Conservation (phyloP, 2,329 filamentous ascomycete species). For the Verticillium tricorpus region DNA sequence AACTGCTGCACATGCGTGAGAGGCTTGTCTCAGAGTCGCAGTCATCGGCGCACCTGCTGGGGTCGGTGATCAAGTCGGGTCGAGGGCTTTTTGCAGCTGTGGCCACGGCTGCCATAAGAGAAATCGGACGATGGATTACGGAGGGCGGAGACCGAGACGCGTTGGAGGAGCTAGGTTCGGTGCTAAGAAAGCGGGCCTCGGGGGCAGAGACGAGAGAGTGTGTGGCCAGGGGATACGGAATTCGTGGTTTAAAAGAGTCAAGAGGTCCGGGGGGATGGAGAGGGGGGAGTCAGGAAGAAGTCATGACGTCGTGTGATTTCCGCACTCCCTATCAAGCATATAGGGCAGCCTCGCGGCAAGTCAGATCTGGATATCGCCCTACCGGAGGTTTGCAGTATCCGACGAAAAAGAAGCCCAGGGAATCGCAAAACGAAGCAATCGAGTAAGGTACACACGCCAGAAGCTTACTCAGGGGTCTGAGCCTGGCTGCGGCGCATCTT, state of each 20-base stretch:
- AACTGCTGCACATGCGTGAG: not conserved
- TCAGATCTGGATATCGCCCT: slow-evolving; percentile 52
- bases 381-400: slow-evolving; percentile 44
- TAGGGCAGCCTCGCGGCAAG: slow-evolving; percentile 57
- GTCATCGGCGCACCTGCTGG: not conserved
- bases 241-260: not conserved
- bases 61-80: not conserved
- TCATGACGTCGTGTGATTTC: slow-evolving; percentile 39
- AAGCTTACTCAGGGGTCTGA: slow-evolving; percentile 45
- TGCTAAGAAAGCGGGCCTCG: not conserved
- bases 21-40: slow-evolving; percentile 6
- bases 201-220: not conserved
- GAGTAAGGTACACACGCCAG: not conserved
- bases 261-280: not conserved
- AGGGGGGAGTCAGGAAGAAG: not conserved
- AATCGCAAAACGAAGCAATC: slow-evolving; percentile 9
- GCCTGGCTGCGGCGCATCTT: slow-evolving; percentile 96
- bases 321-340: slow-evolving; percentile 37
- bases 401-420: slow-evolving; percentile 38
- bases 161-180: not conserved
- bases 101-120: not conserved
- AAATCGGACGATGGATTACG: not conserved
- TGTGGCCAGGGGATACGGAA: not conserved
- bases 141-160: not conserved
- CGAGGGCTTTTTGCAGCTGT: not conserved